Conservation (phyloP, 768 basidiomycete species). For the Dendrothele bispora region DNA sequence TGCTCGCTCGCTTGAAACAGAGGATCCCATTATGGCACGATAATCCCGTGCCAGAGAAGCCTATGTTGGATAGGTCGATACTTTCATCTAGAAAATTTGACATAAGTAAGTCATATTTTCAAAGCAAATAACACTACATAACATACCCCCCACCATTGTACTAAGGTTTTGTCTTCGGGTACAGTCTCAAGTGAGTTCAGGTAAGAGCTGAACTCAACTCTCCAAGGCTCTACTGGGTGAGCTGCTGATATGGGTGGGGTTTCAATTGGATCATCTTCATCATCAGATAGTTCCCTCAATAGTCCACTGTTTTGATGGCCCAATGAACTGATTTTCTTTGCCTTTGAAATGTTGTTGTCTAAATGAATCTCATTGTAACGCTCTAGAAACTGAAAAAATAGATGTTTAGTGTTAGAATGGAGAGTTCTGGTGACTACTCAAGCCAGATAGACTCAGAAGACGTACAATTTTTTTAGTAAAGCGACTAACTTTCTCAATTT, state of each 20-base stretch:
- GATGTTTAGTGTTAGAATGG: too few species aligned
- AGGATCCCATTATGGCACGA: slow-evolving; percentile 27
- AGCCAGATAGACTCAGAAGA: too few species aligned
- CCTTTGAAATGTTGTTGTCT: too few species aligned
- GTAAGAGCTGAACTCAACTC: slow-evolving; percentile 21
- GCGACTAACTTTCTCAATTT: too few species aligned
- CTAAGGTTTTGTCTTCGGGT: slow-evolving; percentile 17
- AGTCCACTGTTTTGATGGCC: too few species aligned
- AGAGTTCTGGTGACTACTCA: too few species aligned
- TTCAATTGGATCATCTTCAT: slow-evolving; percentile 8
- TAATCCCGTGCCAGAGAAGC: slow-evolving; percentile 25
- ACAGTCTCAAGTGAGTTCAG: slow-evolving; percentile 14
- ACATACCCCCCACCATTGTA: slow-evolving; percentile 37
- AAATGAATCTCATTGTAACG: too few species aligned
- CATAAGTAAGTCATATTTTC: neutral
- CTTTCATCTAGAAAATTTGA: slow-evolving; percentile 13
- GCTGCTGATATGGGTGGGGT: too few species aligned
- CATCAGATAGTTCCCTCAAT: slow-evolving; percentile 5
- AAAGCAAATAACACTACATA: slow-evolving; percentile 1
- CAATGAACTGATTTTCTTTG: too few species aligned
- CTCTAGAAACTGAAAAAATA: too few species aligned
- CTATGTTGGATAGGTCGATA: slow-evolving; percentile 22
- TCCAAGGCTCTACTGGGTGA: slow-evolving; percentile 13
- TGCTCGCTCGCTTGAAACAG: slow-evolving; percentile 28
- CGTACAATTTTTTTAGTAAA: too few species aligned